A percentile compares a stretch with the other conserved stretches of the same genome.
phyloP scores from a whole-genome alignment of 2,329 filamentous ascomycete genomes.

The Cryphonectria parasitica region DNA sequence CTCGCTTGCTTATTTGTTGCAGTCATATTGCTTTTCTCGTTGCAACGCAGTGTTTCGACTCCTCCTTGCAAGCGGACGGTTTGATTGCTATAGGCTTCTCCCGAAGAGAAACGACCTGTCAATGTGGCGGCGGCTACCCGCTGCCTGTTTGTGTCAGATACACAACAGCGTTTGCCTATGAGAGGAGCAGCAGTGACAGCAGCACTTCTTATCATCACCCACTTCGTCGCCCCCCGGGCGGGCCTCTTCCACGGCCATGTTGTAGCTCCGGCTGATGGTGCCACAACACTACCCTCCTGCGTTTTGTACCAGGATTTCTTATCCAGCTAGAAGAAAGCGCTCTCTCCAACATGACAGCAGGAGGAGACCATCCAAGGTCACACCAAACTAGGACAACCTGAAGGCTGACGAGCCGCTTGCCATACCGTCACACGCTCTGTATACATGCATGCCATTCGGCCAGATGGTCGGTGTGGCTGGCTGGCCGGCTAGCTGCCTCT shows the following conservation, averaged over 20 bases:
- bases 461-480: conserved; percentile 24
- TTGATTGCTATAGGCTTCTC: not conserved
- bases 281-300: not conserved
- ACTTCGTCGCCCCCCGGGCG: not conserved
- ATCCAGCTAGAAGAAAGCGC: not conserved
- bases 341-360: not conserved
- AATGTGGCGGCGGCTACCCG: not conserved
- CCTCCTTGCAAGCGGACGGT: not conserved
- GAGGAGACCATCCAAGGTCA: not conserved
- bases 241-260: not conserved
- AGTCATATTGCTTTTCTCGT: not conserved
- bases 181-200: not conserved
- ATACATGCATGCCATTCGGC: conserved; percentile 24
- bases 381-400: not conserved
- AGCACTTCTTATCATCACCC: not conserved
- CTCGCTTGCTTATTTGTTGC: not conserved
- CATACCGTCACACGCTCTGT: conserved; percentile 16
- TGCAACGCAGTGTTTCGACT: not conserved
- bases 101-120: not conserved
- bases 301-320: not conserved
- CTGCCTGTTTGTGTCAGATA: not conserved
- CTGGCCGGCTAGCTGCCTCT: conserved; percentile 17
- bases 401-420: conserved; percentile 14
- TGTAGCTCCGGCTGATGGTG: not conserved
- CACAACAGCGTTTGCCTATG: not conserved